Evolutionary conservation across 2,329 filamentous ascomycete genomes (phyloP).

Genomic region (Ceratocystis ficicola): DNA sequence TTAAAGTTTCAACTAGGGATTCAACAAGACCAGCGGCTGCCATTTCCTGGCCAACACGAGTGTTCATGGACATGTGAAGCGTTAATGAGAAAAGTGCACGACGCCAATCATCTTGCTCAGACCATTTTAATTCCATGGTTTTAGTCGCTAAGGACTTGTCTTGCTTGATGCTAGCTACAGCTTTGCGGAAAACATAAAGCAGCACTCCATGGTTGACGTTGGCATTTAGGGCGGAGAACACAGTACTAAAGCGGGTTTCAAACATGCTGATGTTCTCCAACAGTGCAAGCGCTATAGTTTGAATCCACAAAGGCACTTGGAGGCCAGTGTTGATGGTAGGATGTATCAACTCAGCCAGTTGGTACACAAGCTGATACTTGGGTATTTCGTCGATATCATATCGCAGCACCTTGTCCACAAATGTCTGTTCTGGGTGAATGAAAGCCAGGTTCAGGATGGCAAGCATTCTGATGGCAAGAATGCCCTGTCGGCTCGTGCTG

Average conservation of each 20-base stretch:
- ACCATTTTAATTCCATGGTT: constrained; percentile 18
- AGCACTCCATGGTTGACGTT: constrained; percentile 94
- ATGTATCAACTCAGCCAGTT: constrained; percentile 83
- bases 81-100: constrained; percentile 81
- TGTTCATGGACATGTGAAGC: constrained; percentile 52
- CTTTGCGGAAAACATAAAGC: constrained; percentile 83
- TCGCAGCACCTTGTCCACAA: constrained; percentile 73
- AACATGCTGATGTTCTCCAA: constrained; percentile 78
- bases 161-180: constrained; percentile 65
- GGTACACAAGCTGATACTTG: constrained; percentile 78
- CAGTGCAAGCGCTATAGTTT: constrained; percentile 68
- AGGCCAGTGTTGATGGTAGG: constrained; percentile 59
- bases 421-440: constrained; percentile 70
- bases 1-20: constrained; percentile 78
- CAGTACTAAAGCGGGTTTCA: constrained; percentile 63
- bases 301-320: constrained; percentile 60
- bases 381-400: constrained; percentile 84
- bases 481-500: constrained; percentile 54
- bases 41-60: constrained; percentile 54
- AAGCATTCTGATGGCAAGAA: constrained; percentile 69
- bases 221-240: constrained; percentile 81
- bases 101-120: constrained; percentile 70
- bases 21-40: constrained; percentile 82
- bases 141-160: constrained; percentile 30
- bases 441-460: constrained; percentile 87